phyloP scores from a whole-genome alignment of 768 basidiomycete species.

The Suillus brevipes region DNA sequence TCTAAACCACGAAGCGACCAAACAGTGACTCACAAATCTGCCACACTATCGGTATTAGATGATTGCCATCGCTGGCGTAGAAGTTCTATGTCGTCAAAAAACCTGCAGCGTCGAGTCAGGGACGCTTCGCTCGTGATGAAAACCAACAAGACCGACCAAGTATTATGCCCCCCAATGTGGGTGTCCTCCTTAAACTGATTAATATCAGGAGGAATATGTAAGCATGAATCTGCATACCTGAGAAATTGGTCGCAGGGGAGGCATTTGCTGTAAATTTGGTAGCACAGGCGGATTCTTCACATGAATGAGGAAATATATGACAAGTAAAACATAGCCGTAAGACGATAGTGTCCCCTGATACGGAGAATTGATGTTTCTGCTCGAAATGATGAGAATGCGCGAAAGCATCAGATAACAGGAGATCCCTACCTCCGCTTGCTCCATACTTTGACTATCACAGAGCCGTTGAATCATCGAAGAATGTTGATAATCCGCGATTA shows the following conservation, averaged over 20 bases:
- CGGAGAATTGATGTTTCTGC: constrained; percentile 96
- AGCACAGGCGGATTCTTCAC: constrained; percentile 97
- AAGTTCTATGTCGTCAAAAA: constrained; percentile 96
- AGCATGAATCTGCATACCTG: constrained; percentile 45
- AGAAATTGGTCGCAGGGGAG: constrained; percentile 83
- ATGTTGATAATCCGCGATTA: constrained; percentile 16
- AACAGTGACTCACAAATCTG: constrained; percentile 72
- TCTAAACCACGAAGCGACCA: not conserved
- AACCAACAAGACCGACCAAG: constrained; percentile 52
- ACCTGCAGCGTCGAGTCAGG: constrained; percentile 47
- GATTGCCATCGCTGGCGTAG: constrained; percentile 91
- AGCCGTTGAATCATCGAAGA: constrained; percentile 15
- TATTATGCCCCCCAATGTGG: constrained; percentile 78
- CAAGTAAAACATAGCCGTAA: constrained; percentile 96
- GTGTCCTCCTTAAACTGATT: constrained; percentile 62
- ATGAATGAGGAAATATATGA: constrained; percentile 96
- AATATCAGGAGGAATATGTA: constrained; percentile 5
- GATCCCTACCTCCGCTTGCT: constrained; percentile 78
- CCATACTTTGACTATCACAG: constrained; percentile 90
- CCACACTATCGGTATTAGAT: constrained; percentile 89
- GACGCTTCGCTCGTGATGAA: constrained; percentile 10
- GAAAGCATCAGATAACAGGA: not conserved
- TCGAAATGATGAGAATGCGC: constrained; percentile 9
- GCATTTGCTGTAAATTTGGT: constrained; percentile 95
- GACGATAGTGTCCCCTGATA: constrained; percentile 96